Percentiles rank a stretch among this genome's conserved stretches.
Evolutionary conservation across 1,284 basidiomycete species (phyloP).

Genomic region (Pseudozyma sp.): DNA sequence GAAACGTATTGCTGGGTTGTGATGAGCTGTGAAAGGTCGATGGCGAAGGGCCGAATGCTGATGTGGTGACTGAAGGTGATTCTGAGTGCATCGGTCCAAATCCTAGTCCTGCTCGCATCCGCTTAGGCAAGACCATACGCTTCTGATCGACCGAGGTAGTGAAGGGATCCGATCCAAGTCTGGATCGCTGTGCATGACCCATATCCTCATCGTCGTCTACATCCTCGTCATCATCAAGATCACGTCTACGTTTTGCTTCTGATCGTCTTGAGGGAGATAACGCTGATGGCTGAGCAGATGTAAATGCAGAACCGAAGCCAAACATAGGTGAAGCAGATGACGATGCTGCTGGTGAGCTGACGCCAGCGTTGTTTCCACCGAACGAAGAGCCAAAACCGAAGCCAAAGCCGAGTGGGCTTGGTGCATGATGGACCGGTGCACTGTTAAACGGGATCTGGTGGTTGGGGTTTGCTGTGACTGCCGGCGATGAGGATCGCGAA

Average conservation of each 20-base stretch:
- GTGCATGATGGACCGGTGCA: slow-evolving; percentile 55
- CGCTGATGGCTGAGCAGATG: slow-evolving; percentile 10
- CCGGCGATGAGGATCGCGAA: slow-evolving; percentile 47
- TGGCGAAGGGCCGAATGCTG: slow-evolving; percentile 9
- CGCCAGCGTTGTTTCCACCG: slow-evolving; percentile 31
- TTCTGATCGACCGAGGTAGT: slow-evolving; percentile 22
- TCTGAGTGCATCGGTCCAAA: slow-evolving; percentile 41
- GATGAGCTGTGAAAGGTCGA: slow-evolving; percentile 7
- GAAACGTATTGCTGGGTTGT: background rate
- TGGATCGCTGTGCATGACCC: slow-evolving; percentile 24
- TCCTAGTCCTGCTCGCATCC: slow-evolving; percentile 53
- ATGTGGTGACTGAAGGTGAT: slow-evolving; percentile 13
- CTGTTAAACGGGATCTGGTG: slow-evolving; percentile 58
- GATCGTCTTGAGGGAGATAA: slow-evolving; percentile 28
- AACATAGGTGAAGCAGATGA: slow-evolving; percentile 24
- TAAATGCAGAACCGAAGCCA: slow-evolving; percentile 17
- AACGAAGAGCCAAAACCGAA: slow-evolving; percentile 58
- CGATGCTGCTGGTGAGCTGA: slow-evolving; percentile 18
- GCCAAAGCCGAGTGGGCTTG: slow-evolving; percentile 54
- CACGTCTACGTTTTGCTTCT: slow-evolving; percentile 50
- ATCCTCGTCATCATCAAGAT: slow-evolving; percentile 38
- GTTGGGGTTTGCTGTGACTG: slow-evolving; percentile 34
- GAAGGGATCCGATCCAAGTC: slow-evolving; percentile 22
- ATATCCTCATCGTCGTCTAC: slow-evolving; percentile 52
- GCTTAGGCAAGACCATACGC: slow-evolving; percentile 42